A percentile compares a stretch with the other conserved stretches of the same genome.
Evolutionary conservation across 108 stramenopile genomes (phyloP).

Genomic region (Nitzschia inconspicua): DNA sequence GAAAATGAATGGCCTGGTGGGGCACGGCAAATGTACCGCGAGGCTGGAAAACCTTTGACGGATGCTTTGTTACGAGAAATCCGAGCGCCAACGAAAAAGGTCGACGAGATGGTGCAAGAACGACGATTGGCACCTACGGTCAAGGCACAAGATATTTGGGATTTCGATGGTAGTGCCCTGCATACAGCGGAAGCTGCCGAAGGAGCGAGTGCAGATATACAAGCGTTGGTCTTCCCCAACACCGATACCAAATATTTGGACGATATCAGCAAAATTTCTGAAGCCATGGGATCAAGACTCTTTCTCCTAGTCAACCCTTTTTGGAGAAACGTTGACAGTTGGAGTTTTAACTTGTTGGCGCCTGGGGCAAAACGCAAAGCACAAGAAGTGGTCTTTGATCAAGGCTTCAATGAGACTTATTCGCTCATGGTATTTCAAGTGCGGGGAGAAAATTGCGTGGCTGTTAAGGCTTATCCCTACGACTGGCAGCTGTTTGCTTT

Average conservation of each 20-base stretch:
- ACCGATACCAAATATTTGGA: constrained; percentile 76
- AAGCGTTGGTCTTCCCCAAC: constrained; percentile 80
- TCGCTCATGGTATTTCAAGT: constrained; percentile 48
- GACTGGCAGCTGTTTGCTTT: constrained; percentile 89
- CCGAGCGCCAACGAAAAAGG: constrained; percentile 26
- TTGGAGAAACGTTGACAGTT: constrained; percentile 79
- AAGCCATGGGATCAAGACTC: constrained; percentile 50
- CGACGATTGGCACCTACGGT: constrained; percentile 36
- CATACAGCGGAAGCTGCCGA: constrained; percentile 49
- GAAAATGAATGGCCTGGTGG: constrained; percentile 82
- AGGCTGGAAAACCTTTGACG: constrained; percentile 65
- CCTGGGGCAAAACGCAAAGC: constrained; percentile 72
- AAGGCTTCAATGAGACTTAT: constrained; percentile 70
- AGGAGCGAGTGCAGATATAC: constrained; percentile 51
- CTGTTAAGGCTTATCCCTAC: constrained; percentile 79
- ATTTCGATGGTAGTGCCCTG: constrained; percentile 84
- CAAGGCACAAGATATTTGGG: constrained; percentile 76
- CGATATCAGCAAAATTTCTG: constrained; percentile 59
- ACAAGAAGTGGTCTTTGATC: constrained; percentile 60
- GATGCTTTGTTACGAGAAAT: constrained; percentile 56
- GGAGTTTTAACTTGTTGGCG: constrained; percentile 79
- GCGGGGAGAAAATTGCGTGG: constrained; percentile 78
- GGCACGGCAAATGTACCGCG: constrained; percentile 81
- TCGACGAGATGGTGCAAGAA: constrained; percentile 7
- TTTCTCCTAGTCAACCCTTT: constrained; percentile 81